Conservation (phyloP, 768 basidiomycete species). For the Leccinum imitatum region DNA sequence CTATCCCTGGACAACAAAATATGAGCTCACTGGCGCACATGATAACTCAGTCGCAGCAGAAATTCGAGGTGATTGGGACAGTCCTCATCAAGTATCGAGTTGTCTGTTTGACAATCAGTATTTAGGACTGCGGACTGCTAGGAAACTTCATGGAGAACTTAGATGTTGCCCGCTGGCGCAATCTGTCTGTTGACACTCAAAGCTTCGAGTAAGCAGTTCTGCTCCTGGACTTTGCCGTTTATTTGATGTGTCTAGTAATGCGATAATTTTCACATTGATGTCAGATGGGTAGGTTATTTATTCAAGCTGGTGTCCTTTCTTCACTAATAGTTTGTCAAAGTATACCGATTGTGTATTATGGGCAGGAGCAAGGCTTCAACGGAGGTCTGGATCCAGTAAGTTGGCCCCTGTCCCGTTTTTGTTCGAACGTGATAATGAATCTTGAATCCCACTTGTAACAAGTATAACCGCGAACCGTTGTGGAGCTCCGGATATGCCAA, state of each 20-base stretch:
- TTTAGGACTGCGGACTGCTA: conserved; percentile 36
- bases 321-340: conserved; percentile 20
- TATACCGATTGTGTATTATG: conserved; percentile 83
- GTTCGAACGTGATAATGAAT: not conserved
- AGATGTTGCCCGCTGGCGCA: conserved; percentile 73
- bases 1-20: conserved; percentile 68
- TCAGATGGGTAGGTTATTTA: conserved; percentile 52
- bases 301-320: not conserved
- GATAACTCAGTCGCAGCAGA: conserved; percentile 51
- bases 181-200: conserved; percentile 69
- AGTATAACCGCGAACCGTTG: conserved; percentile 76
- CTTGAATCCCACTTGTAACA: conserved; percentile 11
- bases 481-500: conserved; percentile 66
- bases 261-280: conserved; percentile 74
- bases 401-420: not conserved
- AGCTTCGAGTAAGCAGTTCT: conserved; percentile 53
- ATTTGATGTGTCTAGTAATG: conserved; percentile 49
- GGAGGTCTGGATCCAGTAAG: conserved; percentile 67
- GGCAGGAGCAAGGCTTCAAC: conserved; percentile 71
- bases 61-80: conserved; percentile 42
- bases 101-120: not conserved
- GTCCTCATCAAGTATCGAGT: not conserved
- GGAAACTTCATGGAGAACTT: conserved; percentile 85
- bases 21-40: conserved; percentile 53
- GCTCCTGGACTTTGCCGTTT: not conserved